Base-by-base conservation (phyloP, 78 protist genomes). In the Abeoforma whisleri region DNA sequence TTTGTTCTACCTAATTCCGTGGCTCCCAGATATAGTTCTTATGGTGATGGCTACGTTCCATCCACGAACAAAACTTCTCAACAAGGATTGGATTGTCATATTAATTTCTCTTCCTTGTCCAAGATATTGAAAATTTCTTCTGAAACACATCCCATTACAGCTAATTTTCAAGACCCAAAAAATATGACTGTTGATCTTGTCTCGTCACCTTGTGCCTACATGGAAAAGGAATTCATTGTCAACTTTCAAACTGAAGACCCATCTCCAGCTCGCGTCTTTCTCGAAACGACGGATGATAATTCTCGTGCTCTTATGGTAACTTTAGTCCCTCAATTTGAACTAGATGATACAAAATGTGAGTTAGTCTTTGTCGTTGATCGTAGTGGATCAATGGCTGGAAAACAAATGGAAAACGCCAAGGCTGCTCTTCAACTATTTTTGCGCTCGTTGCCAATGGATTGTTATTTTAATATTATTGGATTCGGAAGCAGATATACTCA, bases 1-100 rank as follows among this genome's bases (percentile, higher is more conserved):
- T 93, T 90, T 35, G 34, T 88, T 32, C 71, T 92, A 31, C 95
- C 97, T 62, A 68, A 93, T 16, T 30, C 75, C 28, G 88, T 94
- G 23, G 85, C 90, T 1, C 94, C 93, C 38, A 81, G 87, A 35
- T 91, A 91, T 84, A 30, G 84, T 1, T 68, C 81, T 23, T 39
- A 39, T 1, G 35, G 70, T 34, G 84, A 76, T 2, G 76, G 91
- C 2, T 33, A 81, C 33, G 72, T 76, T 19, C 90, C 48, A 68
- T 28, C 74, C 74, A 1, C 2, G 5, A 0, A 38, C 86, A 1
- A 39, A 23, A 35, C 2, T 34, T 1, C 0, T n/a, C 37, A 32
- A 1, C 57, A 73, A n/a, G 40, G 2, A 68, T 34, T 81, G 36
- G 1, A 32, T n/a, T n/a, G n/a, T n/a, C n/a, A n/a, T 75, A 40